A percentile compares a stretch with the other conserved stretches of the same genome.
Evolutionary conservation across 805 yeast genomes (phyloP).

Genomic region (Kuraishia borneana): DNA sequence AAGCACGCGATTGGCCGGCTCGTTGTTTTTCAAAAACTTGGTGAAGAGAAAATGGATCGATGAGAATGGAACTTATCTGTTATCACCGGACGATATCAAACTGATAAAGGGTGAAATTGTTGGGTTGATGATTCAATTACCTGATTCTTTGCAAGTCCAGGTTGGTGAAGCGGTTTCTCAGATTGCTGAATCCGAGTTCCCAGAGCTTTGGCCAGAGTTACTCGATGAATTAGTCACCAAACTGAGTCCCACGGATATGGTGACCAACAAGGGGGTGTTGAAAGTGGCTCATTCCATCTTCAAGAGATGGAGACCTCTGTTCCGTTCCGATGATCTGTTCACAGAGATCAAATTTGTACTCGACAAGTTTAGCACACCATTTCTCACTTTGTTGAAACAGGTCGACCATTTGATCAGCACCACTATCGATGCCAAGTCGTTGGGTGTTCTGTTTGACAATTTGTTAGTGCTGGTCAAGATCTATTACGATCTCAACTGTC

Average conservation of each 20-base stretch:
- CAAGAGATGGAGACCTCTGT: conserved; percentile 93
- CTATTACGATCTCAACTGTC: conserved; percentile 91
- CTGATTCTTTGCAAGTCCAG: conserved; percentile 77
- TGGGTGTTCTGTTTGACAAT: conserved; percentile 55
- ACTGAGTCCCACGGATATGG: conserved; percentile 55
- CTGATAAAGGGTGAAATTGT: conserved; percentile 69
- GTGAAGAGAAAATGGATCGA: conserved; percentile 82
- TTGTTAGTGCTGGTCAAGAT: conserved; percentile 64
- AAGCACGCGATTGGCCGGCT: conserved; percentile 73
- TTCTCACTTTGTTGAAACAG: conserved; percentile 51
- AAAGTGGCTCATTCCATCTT: conserved; percentile 92
- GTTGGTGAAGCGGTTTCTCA: conserved; percentile 87
- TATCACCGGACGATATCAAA: conserved; percentile 49
- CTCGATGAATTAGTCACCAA: conserved; percentile 63
- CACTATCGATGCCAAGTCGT: conserved; percentile 32
- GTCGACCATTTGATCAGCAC: conserved; percentile 56
- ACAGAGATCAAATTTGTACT: conserved; percentile 80
- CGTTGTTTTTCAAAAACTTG: conserved; percentile 82
- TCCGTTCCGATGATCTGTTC: conserved; percentile 83
- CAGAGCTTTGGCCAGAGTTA: conserved; percentile 75
- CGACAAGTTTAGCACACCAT: conserved; percentile 74
- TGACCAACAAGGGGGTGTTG: conserved; percentile 73
- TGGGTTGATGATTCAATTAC: conserved; percentile 75
- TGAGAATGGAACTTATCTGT: conserved; percentile 70
- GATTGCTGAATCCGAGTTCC: conserved; percentile 95